Evolutionary conservation across 202 grass and related monocot genomes (phyloP).

Genomic region (Eragrostis tef): DNA sequence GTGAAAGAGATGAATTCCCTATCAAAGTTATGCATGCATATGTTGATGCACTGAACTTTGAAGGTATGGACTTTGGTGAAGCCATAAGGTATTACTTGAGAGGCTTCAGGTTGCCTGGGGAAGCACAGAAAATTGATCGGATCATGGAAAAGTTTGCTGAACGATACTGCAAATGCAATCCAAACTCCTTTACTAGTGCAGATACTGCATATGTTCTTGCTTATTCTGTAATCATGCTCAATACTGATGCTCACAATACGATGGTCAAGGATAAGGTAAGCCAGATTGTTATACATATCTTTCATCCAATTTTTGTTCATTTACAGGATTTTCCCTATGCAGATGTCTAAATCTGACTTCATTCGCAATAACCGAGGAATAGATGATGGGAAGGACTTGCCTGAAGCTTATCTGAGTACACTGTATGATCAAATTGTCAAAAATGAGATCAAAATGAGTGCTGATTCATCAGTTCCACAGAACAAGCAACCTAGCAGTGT

Average conservation of each 20-base stretch:
- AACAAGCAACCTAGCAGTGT: slow-evolving; percentile 76
- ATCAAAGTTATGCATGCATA: slow-evolving; percentile 99
- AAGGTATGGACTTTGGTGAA: slow-evolving; percentile 89
- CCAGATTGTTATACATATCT: too few relatives aligned
- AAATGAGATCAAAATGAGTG: slow-evolving; percentile 98
- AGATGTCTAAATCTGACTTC: slow-evolving; percentile 99
- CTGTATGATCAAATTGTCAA: slow-evolving; percentile 95
- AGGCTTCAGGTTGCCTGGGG: slow-evolving; percentile 93
- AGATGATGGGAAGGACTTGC: slow-evolving; percentile 93
- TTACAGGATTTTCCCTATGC: slow-evolving; percentile 53
- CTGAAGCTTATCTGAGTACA: slow-evolving; percentile 78
- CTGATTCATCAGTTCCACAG: slow-evolving; percentile 66
- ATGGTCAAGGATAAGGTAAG: too few relatives aligned
- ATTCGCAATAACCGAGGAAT: slow-evolving; percentile 95
- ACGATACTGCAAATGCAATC: slow-evolving; percentile 93
- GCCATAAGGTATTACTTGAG: slow-evolving; percentile 91
- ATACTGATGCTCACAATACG: slow-evolving; percentile 95
- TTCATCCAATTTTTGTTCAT: too few relatives aligned
- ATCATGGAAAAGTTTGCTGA: slow-evolving; percentile 99
- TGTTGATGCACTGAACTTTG: slow-evolving; percentile 84
- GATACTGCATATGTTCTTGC: slow-evolving; percentile 98
- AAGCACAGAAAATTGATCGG: slow-evolving; percentile 99
- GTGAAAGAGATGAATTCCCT: slow-evolving; percentile 90
- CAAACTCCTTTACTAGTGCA: slow-evolving; percentile 87
- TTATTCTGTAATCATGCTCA: slow-evolving; percentile 97